Evolutionary conservation across 2,329 filamentous ascomycete species (phyloP).

Genomic region (Eurotiales sp.): DNA sequence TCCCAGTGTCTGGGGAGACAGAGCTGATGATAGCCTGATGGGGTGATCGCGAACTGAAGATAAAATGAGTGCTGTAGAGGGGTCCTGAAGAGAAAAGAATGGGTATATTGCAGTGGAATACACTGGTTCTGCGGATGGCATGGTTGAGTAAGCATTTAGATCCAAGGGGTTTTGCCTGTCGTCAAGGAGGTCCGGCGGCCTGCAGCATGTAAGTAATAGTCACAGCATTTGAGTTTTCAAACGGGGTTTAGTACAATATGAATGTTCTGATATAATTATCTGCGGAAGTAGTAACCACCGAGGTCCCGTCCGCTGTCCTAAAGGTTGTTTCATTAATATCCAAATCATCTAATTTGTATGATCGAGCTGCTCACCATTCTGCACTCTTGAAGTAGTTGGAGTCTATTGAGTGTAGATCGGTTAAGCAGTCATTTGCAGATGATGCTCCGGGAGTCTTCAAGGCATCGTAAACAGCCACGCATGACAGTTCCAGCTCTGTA

Average conservation of each 20-base stretch:
- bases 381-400: constrained; percentile 44
- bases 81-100: constrained; percentile 50
- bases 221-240: neutral
- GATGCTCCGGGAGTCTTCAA: neutral
- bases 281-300: constrained; percentile 51
- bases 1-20: constrained; percentile 46
- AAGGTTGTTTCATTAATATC: constrained; percentile 2
- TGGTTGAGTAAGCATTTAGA: constrained; percentile 46
- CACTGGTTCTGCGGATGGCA: constrained; percentile 47
- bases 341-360: neutral
- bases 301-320: constrained; percentile 56
- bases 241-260: constrained; percentile 43
- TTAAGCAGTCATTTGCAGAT: neutral
- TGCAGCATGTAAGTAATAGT: constrained; percentile 16
- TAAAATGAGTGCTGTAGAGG: constrained; percentile 49
- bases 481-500: constrained; percentile 5
- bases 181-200: constrained; percentile 49
- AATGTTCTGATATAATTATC: constrained; percentile 52
- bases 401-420: neutral
- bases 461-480: constrained; percentile 9
- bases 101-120: constrained; percentile 55
- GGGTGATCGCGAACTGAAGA: constrained; percentile 53
- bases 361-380: constrained; percentile 36
- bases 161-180: constrained; percentile 28
- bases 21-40: constrained; percentile 53